These are phyloP conservation scores for Thielaviopsis populi DNA, from an alignment of 2,329 filamentous ascomycete species.

Conservation along the genomic window DNA sequence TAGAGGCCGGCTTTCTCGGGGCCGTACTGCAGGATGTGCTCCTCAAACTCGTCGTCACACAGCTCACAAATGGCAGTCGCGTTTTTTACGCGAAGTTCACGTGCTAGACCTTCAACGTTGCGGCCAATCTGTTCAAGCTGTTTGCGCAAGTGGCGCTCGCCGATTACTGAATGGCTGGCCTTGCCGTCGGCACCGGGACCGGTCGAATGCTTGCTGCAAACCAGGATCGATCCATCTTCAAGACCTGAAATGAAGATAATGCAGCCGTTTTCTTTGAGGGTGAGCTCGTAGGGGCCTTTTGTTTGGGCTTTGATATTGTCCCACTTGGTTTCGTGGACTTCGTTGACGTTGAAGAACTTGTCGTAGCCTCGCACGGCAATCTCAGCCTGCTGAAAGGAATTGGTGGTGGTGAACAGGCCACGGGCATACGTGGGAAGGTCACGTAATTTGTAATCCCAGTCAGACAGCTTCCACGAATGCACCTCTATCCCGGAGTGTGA, in stretches of 20 bases:
- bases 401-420: conserved; percentile 77
- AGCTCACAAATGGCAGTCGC: conserved; percentile 91
- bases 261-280: conserved; percentile 97
- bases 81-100: conserved; percentile 62
- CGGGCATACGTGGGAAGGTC: conserved; percentile 84
- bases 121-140: conserved; percentile 68
- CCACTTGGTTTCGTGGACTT: conserved; percentile 75
- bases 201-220: conserved; percentile 99
- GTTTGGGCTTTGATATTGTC: conserved; percentile 59
- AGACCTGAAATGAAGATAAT: conserved; percentile 95
- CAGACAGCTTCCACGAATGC: conserved; percentile 83
- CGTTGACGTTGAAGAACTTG: conserved; percentile 93
- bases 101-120: conserved; percentile 62
- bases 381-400: conserved; percentile 45
- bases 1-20: conserved; percentile 78
- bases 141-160: conserved; percentile 65
- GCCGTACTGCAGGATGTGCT: conserved; percentile 85
- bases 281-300: conserved; percentile 80
- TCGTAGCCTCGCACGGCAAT: conserved; percentile 88
- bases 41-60: conserved; percentile 91
- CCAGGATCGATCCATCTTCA: conserved; percentile 73
- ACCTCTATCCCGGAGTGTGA: conserved; percentile 53
- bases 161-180: conserved; percentile 69
- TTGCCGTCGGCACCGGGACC: conserved; percentile 57
- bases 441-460: conserved; percentile 87